Percentiles rank a stretch among this genome's conserved stretches.
phyloP scores from a whole-genome alignment of 495 filamentous ascomycete genomes.

The Pseudoneurospora amorphoporcata region DNA sequence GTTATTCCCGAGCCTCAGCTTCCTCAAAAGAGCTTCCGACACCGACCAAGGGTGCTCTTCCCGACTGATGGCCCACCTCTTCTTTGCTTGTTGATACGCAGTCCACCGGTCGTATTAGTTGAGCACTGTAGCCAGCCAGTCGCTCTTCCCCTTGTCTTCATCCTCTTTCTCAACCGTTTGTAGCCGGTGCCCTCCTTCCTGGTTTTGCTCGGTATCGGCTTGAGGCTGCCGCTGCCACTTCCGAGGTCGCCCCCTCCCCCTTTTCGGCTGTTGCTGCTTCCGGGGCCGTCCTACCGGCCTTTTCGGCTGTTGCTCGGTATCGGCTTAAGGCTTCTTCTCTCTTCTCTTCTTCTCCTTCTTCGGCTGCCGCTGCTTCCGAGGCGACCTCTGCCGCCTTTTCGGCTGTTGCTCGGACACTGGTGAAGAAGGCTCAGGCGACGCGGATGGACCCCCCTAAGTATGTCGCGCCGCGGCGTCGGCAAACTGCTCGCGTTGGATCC shows the following conservation, averaged over 20 bases:
- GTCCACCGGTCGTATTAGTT: neutral
- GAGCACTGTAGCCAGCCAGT: neutral
- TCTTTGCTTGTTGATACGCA: neutral
- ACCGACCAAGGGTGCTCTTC: neutral
- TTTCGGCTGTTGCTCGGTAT: neutral
- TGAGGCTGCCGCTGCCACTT: neutral
- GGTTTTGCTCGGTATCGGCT: neutral
- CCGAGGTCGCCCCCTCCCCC: neutral
- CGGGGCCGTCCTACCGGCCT: neutral
- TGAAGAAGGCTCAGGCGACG: neutral
- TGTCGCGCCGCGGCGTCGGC: constrained; percentile 53
- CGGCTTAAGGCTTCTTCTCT: neutral
- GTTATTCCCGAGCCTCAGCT: neutral
- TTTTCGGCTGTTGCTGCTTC: neutral
- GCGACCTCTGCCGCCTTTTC: neutral
- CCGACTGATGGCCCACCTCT: neutral
- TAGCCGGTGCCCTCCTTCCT: neutral
- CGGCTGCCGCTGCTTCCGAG: neutral
- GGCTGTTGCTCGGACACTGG: neutral
- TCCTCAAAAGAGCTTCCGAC: neutral
- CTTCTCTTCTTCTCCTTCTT: neutral
- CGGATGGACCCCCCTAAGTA: constrained; percentile 8
- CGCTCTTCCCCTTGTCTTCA: neutral
- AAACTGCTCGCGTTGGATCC: constrained; percentile 86
- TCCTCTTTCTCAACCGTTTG: neutral